phyloP scores from a whole-genome alignment of 2,329 filamentous ascomycete species.

The Paracoccidioides brasiliensis region DNA sequence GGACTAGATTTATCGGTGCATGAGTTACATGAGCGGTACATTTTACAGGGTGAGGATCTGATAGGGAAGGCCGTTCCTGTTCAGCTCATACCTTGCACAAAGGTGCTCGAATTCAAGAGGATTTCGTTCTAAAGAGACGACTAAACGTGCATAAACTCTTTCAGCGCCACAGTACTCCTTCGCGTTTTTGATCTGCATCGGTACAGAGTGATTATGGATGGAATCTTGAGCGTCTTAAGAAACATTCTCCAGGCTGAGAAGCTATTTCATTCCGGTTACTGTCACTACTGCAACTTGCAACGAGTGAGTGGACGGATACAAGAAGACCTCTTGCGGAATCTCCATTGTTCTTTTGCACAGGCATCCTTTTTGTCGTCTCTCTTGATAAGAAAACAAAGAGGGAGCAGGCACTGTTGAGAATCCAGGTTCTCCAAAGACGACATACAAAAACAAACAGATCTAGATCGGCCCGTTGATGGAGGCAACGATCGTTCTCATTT shows the following conservation, averaged over 20 bases:
- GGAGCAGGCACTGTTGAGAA: neutral
- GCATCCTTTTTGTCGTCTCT: neutral
- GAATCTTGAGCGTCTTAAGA: neutral
- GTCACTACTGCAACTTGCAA: neutral
- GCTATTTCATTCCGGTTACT: neutral
- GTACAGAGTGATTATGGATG: neutral
- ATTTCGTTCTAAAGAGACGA: neutral
- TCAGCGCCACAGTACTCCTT: neutral
- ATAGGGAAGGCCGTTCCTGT: neutral
- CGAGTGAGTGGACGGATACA: neutral
- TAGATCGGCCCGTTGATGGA: neutral
- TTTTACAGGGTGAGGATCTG: neutral
- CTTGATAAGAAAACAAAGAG: neutral
- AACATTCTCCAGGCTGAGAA: neutral
- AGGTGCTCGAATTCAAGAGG: neutral
- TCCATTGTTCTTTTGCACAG: neutral
- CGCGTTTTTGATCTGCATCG: neutral
- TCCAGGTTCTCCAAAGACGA: neutral
- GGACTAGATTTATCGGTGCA: neutral
- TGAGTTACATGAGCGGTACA: neutral
- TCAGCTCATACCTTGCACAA: neutral
- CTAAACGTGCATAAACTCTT: neutral
- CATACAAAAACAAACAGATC: neutral
- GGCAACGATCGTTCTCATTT: neutral
- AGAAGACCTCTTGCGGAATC: neutral